These are phyloP conservation scores for Suillus luteus DNA, from an alignment of 768 basidiomycete genomes.

Conservation along the genomic window DNA sequence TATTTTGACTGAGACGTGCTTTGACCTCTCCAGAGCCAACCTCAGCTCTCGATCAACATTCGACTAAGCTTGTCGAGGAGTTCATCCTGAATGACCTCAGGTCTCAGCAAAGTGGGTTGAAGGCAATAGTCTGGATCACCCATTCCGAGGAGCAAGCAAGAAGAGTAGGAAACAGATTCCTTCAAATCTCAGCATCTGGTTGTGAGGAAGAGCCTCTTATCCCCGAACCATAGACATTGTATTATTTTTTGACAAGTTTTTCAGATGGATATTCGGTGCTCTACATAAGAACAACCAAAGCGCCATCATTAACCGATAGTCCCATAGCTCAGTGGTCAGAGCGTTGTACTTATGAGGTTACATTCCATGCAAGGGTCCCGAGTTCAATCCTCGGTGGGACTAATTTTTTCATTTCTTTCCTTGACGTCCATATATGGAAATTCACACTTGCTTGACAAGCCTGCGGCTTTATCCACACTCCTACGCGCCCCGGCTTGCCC, in stretches of 20 bases:
- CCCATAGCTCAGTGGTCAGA: conserved; percentile 66
- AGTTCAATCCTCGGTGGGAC: conserved; percentile 65
- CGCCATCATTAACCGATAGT: conserved; percentile 21
- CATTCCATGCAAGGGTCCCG: conserved; percentile 59
- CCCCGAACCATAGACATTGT: conserved; percentile 27
- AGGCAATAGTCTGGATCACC: conserved; percentile 86
- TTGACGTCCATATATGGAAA: background rate
- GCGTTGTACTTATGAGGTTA: conserved; percentile 64
- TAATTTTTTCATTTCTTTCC: conserved; percentile 37
- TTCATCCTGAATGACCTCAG: conserved; percentile 55
- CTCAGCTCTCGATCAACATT: conserved; percentile 77
- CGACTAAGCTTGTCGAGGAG: conserved; percentile 67
- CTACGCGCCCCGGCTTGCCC: background rate
- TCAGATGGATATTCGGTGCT: background rate
- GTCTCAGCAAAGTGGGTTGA: conserved; percentile 49
- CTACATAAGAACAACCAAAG: background rate
- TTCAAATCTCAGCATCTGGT: conserved; percentile 48
- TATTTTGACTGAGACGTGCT: background rate
- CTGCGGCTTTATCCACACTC: background rate
- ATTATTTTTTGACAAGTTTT: conserved; percentile 4
- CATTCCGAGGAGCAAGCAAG: conserved; percentile 81
- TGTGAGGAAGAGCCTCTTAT: conserved; percentile 42
- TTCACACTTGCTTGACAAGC: background rate
- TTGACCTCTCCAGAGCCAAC: conserved; percentile 68
- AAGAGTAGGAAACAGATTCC: conserved; percentile 70